Conservation (phyloP, 306 rosid species). For the Cicer yamashitae region DNA sequence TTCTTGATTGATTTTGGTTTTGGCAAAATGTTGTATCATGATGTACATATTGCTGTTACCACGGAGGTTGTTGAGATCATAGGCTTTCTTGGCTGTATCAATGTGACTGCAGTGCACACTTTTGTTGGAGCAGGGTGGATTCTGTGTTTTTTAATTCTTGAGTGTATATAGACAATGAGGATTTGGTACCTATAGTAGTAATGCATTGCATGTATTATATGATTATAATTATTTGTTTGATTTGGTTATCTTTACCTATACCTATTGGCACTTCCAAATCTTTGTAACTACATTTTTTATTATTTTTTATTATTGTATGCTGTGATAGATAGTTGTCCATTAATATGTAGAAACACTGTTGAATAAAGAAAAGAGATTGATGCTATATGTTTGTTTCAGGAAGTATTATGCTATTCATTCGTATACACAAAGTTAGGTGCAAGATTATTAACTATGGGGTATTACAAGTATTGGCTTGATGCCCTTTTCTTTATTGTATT, state of each 20-base stretch:
- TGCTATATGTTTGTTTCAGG: background rate
- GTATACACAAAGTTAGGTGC: background rate
- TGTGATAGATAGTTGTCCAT: constrained; percentile 17
- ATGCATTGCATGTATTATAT: constrained; percentile 37
- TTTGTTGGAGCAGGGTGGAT: constrained; percentile 38
- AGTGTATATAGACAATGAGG: constrained; percentile 51
- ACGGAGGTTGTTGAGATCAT: constrained; percentile 30
- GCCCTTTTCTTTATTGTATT: too few relatives aligned
- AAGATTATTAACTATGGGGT: background rate
- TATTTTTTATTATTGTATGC: background rate
- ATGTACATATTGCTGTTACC: constrained; percentile 44
- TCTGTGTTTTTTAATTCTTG: constrained; percentile 29
- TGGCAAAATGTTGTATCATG: constrained; percentile 38
- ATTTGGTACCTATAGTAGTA: constrained; percentile 27
- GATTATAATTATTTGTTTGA: constrained; percentile 18
- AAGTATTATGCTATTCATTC: background rate
- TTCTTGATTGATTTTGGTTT: constrained; percentile 41
- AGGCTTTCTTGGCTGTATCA: constrained; percentile 37
- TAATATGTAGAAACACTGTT: constrained; percentile 27
- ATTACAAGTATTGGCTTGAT: too few relatives aligned
- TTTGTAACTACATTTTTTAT: constrained; percentile 31
- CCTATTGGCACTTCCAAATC: constrained; percentile 8
- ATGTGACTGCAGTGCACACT: constrained; percentile 24
- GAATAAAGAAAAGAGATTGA: constrained; percentile 11
- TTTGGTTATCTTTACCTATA: constrained; percentile 33